Conservation (phyloP, 2,329 filamentous ascomycete species). For the Botryotinia globosa region DNA sequence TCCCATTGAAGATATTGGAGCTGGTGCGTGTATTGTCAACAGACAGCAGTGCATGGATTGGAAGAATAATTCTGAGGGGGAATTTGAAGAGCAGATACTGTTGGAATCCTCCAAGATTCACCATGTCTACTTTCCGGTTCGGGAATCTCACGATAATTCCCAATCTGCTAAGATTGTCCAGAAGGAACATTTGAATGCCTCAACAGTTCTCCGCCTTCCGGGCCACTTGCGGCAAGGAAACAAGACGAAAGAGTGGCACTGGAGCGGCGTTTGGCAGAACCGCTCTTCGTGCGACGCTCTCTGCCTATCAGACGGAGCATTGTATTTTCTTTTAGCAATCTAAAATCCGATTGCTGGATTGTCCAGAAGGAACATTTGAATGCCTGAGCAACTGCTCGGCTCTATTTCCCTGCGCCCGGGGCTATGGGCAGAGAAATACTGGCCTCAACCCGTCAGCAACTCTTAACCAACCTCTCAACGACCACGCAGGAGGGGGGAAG, state of each 20-base stretch:
- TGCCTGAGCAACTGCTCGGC: too few species aligned
- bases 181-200: neutral
- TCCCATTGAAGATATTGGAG: neutral
- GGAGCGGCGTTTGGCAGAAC: neutral
- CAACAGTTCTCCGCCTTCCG: neutral
- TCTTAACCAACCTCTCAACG: too few species aligned
- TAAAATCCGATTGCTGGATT: neutral
- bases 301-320: neutral
- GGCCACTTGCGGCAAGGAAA: neutral
- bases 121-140: neutral
- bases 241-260: neutral
- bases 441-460: too few species aligned
- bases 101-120: neutral
- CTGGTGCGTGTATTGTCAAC: neutral
- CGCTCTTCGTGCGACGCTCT: too few species aligned
- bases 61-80: neutral
- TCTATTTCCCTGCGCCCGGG: too few species aligned
- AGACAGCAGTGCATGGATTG: neutral
- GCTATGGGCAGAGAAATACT: too few species aligned
- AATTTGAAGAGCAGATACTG: neutral
- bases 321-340: neutral
- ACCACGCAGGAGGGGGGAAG: too few species aligned
- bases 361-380: neutral
- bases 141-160: neutral
- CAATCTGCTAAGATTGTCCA: neutral